phyloP scores from a whole-genome alignment of 441 rosid species.

The Croton setiger region DNA sequence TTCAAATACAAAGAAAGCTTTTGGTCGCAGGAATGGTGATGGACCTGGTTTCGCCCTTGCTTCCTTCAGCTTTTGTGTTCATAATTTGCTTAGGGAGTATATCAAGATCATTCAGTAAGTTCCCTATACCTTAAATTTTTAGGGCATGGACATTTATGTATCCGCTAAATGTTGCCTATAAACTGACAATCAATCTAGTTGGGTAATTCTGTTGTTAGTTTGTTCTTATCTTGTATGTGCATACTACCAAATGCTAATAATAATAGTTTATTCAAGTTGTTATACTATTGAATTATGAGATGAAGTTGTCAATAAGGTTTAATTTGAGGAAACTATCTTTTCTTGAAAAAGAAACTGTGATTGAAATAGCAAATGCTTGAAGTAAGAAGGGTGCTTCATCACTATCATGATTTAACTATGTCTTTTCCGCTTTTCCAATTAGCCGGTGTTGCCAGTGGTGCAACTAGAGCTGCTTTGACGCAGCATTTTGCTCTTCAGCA shows the following conservation, averaged over 20 bases:
- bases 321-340: neutral
- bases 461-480: slow-evolving; percentile 97
- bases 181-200: neutral
- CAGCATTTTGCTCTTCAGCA: slow-evolving; percentile 96
- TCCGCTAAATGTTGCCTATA: slow-evolving; percentile 1
- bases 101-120: slow-evolving; percentile 94
- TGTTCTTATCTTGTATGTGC: neutral
- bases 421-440: slow-evolving; percentile 11
- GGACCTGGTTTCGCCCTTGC: slow-evolving; percentile 94
- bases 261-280: neutral
- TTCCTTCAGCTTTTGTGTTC: slow-evolving; percentile 81
- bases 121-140: neutral
- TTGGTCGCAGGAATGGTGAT: slow-evolving; percentile 85
- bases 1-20: slow-evolving; percentile 11
- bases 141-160: slow-evolving; percentile 7
- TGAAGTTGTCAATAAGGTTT: neutral
- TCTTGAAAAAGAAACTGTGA: neutral
- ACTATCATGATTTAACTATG: neutral
- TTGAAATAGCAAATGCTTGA: neutral
- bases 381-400: neutral
- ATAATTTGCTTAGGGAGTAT: slow-evolving; percentile 94
- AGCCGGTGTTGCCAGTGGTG: slow-evolving; percentile 99
- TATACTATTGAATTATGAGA: neutral
- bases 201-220: neutral
- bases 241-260: neutral